Conservation (phyloP, 352 stramenopile genomes). For the Halophytophthora polymorphica region DNA sequence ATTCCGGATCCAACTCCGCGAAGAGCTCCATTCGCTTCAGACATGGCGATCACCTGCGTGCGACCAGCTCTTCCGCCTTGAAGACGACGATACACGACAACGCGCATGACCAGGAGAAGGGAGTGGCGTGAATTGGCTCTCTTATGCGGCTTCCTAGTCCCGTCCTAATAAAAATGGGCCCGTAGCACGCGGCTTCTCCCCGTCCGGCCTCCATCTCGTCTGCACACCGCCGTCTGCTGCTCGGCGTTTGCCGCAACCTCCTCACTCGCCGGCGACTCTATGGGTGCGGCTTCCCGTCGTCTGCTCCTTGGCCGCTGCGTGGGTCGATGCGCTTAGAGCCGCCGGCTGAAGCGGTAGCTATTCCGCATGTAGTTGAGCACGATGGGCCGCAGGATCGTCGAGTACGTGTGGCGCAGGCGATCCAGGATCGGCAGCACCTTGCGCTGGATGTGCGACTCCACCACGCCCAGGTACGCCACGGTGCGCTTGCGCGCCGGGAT, state of each 20-base stretch:
- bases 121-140: too few relatives aligned
- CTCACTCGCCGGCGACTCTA: neutral
- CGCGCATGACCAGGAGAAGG: too few relatives aligned
- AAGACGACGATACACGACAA: too few relatives aligned
- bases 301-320: neutral
- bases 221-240: neutral
- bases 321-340: constrained; percentile 17
- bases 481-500: constrained; percentile 70
- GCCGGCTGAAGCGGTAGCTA: constrained; percentile 51
- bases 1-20: too few relatives aligned
- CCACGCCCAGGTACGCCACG: constrained; percentile 73
- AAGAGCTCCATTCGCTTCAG: too few relatives aligned
- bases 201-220: too few relatives aligned
- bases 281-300: neutral
- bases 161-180: too few relatives aligned
- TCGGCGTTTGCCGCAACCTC: neutral
- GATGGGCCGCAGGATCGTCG: constrained; percentile 70
- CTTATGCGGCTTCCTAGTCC: too few relatives aligned
- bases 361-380: constrained; percentile 79
- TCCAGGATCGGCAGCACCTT: constrained; percentile 82
- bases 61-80: too few relatives aligned
- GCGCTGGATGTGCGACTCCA: constrained; percentile 82
- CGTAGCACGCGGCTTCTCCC: too few relatives aligned
- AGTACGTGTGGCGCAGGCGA: constrained; percentile 75
- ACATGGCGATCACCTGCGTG: too few relatives aligned